Evolutionary conservation across 306 rosid species (phyloP).

Genomic region (Casuarina cunninghamiana): DNA sequence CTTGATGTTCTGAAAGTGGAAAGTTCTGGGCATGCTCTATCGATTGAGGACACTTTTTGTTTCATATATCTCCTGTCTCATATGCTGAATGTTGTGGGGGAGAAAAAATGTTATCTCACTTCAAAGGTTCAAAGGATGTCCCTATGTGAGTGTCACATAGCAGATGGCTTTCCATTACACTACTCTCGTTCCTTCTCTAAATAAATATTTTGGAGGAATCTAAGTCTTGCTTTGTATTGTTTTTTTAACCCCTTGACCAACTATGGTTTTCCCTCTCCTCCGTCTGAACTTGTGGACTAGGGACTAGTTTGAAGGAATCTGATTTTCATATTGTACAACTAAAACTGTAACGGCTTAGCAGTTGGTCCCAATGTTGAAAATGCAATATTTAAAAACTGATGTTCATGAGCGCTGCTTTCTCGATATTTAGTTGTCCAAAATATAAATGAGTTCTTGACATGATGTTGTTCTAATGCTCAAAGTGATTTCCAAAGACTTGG

Average conservation of each 20-base stretch:
- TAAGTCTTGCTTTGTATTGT: not conserved
- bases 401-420: not conserved
- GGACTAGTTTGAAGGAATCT: not conserved
- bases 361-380: not conserved
- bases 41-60: not conserved
- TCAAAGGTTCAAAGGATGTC: not conserved
- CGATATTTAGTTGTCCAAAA: not conserved
- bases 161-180: not conserved
- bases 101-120: not conserved
- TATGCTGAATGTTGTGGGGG: not conserved
- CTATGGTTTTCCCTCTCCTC: not conserved
- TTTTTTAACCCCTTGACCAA: not conserved
- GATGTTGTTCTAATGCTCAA: not conserved
- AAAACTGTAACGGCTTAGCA: not conserved
- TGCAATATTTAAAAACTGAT: not conserved
- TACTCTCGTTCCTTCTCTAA: not conserved
- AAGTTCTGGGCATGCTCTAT: not conserved
- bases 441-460: not conserved
- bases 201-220: not conserved
- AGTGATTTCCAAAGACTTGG: not conserved
- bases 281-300: not conserved
- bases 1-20: not conserved
- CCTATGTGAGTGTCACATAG: not conserved
- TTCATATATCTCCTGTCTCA: not conserved
- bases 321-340: not conserved